phyloP scores from a whole-genome alignment of 2,329 filamentous ascomycete species.

The Nemania diffusa region DNA sequence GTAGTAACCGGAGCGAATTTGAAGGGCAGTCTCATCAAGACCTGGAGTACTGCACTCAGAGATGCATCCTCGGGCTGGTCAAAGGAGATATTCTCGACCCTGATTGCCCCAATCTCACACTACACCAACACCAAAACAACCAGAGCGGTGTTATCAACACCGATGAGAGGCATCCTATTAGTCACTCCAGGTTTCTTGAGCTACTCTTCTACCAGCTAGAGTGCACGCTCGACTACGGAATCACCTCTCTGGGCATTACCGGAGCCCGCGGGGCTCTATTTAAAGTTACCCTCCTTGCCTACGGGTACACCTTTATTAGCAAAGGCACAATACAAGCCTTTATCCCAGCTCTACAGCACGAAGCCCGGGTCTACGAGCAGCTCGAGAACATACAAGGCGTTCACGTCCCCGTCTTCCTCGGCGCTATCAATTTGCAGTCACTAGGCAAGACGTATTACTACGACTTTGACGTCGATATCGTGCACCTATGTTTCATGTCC shows the following conservation, averaged over 20 bases:
- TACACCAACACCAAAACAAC: conserved; percentile 44
- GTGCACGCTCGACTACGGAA: conserved; percentile 48
- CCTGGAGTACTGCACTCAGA: conserved; percentile 52
- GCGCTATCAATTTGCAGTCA: conserved; percentile 50
- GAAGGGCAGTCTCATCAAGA: conserved; percentile 16
- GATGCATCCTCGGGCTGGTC: conserved; percentile 53
- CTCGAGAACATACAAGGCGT: conserved; percentile 51
- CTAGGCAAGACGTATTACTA: conserved; percentile 50
- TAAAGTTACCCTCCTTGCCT: conserved; percentile 52
- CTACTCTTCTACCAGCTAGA: conserved; percentile 50
- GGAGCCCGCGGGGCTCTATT: conserved; percentile 56
- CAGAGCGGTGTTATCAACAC: conserved; percentile 5
- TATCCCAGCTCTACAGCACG: conserved; percentile 49
- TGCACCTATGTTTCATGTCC: conserved; percentile 50
- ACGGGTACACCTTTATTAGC: conserved; percentile 57
- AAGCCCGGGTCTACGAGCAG: conserved; percentile 50
- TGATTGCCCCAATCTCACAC: conserved; percentile 52
- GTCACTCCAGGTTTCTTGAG: conserved; percentile 43
- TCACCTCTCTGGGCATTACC: conserved; percentile 42
- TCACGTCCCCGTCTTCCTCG: conserved; percentile 53
- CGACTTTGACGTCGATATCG: conserved; percentile 46
- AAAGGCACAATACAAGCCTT: conserved; percentile 54
- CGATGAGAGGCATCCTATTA: conserved; percentile 45
- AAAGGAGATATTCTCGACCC: conserved; percentile 47
- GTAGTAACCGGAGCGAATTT: conserved; percentile 21